These are phyloP conservation scores for Teratosphaeria epicoccoides DNA, from an alignment of 2,329 filamentous ascomycete genomes.

Conservation along the genomic window DNA sequence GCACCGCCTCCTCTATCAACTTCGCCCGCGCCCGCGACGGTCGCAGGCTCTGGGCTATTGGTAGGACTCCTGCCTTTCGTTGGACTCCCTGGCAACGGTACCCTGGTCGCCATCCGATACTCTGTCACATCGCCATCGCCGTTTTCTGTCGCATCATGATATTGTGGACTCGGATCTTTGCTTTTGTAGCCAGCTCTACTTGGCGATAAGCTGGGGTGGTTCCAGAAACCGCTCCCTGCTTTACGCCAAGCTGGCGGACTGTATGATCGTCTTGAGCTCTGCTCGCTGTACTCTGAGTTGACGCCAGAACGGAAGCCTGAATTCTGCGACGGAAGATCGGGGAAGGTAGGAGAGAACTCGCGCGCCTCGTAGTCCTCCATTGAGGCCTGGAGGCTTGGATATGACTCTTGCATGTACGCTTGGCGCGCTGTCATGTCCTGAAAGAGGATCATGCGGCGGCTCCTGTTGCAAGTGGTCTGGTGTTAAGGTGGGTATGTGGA, in stretches of 20 bases:
- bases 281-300: slow-evolving; percentile 37
- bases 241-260: slow-evolving; percentile 56
- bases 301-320: slow-evolving; percentile 46
- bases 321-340: slow-evolving; percentile 48
- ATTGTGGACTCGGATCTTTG: slow-evolving; percentile 49
- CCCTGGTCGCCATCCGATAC: slow-evolving; percentile 24
- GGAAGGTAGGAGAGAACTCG: slow-evolving; percentile 43
- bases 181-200: slow-evolving; percentile 42
- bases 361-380: slow-evolving; percentile 52
- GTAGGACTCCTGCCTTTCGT: slow-evolving; percentile 26
- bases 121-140: slow-evolving; percentile 38
- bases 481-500: background rate
- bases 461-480: background rate
- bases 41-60: slow-evolving; percentile 21
- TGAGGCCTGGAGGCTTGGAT: slow-evolving; percentile 49
- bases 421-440: slow-evolving; percentile 12
- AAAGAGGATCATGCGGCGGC: slow-evolving; percentile 8
- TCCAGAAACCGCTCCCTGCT: slow-evolving; percentile 49
- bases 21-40: slow-evolving; percentile 6
- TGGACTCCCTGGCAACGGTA: slow-evolving; percentile 50
- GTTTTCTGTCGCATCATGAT: slow-evolving; percentile 45
- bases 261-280: slow-evolving; percentile 46
- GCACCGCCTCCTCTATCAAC: slow-evolving; percentile 14
- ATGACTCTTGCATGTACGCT: slow-evolving; percentile 21
- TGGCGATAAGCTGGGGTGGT: slow-evolving; percentile 30